phyloP scores from a whole-genome alignment of 75 land plant species.

The Cunninghamia lanceolata region DNA sequence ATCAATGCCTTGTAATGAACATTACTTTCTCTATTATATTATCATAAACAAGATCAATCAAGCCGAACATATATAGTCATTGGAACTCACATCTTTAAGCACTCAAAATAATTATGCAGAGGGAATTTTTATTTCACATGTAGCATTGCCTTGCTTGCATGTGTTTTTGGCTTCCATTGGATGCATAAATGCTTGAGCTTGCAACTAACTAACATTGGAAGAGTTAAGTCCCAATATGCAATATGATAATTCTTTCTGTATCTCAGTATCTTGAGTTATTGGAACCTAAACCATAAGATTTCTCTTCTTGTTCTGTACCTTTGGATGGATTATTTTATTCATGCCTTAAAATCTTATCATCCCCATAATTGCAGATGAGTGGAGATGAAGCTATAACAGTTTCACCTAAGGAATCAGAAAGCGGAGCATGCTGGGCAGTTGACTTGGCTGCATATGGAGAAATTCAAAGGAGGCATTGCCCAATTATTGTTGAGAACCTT shows the following conservation, averaged over 20 bases:
- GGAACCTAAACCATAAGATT: neutral
- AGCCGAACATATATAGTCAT: neutral
- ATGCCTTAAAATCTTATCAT: neutral
- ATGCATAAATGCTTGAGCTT: neutral
- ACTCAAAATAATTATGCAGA: neutral
- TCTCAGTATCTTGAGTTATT: neutral
- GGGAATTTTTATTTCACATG: neutral
- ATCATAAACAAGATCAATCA: neutral
- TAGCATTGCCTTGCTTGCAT: neutral
- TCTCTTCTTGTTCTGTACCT: neutral
- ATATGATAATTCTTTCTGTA: neutral
- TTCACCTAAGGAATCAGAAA: constrained; percentile 13
- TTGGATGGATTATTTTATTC: neutral
- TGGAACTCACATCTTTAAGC: neutral
- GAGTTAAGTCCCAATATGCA: neutral
- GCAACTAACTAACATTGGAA: neutral
- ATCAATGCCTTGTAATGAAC: neutral
- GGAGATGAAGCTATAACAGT: neutral
- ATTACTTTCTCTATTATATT: neutral
- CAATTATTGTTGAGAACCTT: constrained; percentile 73
- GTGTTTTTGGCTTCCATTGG: neutral
- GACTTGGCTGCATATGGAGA: constrained; percentile 46
- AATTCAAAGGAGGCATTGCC: constrained; percentile 47
- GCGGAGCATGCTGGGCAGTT: constrained; percentile 77
- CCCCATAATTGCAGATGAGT: neutral